These are phyloP conservation scores for Jacaranda copaia DNA, from an alignment of 257 asterid genomes.

Conservation along the genomic window DNA sequence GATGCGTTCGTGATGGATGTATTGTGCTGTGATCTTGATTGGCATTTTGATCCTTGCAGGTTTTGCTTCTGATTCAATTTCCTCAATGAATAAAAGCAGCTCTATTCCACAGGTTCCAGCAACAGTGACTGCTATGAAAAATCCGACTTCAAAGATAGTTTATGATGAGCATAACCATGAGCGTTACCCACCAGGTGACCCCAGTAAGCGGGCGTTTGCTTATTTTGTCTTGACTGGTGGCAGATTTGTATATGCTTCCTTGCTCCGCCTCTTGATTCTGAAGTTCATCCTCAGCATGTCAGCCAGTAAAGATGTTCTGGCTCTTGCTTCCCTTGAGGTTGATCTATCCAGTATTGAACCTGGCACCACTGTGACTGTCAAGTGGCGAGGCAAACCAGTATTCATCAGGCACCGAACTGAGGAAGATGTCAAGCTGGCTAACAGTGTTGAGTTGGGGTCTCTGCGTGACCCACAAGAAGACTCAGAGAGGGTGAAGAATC, in stretches of 20 bases:
- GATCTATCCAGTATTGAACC: constrained; percentile 71
- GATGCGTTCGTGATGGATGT: background rate
- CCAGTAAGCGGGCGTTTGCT: constrained; percentile 76
- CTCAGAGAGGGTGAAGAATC: constrained; percentile 66
- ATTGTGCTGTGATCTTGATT: background rate
- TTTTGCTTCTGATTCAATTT: constrained; percentile 54
- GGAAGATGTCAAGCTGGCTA: constrained; percentile 64
- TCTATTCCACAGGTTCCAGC: constrained; percentile 48
- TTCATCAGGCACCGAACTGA: constrained; percentile 68
- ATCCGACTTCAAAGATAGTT: constrained; percentile 58
- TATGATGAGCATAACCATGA: constrained; percentile 68
- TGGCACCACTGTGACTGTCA: constrained; percentile 69
- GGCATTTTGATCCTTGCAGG: constrained; percentile 45
- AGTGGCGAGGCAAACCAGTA: constrained; percentile 85
- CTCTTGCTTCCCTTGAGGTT: constrained; percentile 74
- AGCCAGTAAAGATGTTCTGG: constrained; percentile 74
- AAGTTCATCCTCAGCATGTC: constrained; percentile 77
- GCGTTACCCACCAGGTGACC: constrained; percentile 75
- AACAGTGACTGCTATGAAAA: constrained; percentile 65
- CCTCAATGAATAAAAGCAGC: constrained; percentile 57
- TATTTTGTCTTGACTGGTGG: constrained; percentile 78
- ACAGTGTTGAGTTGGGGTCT: constrained; percentile 58
- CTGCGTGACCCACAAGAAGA: constrained; percentile 81
- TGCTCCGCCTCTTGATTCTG: constrained; percentile 65
- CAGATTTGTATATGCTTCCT: constrained; percentile 67